Percentiles rank a stretch among this genome's conserved stretches.
These are phyloP conservation scores for Clarireedia hainanense DNA, from an alignment of 2,329 filamentous ascomycete genomes.

Conservation along the genomic window DNA sequence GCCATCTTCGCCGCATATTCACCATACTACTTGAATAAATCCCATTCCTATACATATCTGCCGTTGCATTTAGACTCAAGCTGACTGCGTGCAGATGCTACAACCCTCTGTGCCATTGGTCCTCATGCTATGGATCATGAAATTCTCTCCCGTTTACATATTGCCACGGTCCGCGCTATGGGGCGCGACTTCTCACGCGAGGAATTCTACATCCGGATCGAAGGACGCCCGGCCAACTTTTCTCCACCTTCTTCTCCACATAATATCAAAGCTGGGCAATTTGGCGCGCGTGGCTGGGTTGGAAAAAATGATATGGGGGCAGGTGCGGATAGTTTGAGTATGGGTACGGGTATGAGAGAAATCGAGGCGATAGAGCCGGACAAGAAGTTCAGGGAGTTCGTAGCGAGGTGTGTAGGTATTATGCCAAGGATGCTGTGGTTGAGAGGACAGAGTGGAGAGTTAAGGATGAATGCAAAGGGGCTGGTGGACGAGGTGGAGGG, in stretches of 20 bases:
- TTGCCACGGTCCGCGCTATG: not conserved
- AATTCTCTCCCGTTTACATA: conserved; percentile 1
- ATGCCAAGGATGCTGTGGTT: no score
- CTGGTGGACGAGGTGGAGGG: not conserved
- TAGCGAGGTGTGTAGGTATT: no score
- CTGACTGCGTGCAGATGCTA: not conserved
- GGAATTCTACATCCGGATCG: conserved; percentile 6
- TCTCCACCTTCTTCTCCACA: not conserved
- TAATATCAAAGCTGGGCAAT: no score
- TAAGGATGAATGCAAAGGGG: not conserved
- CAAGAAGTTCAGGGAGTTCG: no score
- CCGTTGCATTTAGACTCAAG: no score
- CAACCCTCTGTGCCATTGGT: conserved; percentile 6
- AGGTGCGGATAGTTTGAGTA: no score
- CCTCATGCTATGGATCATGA: not conserved
- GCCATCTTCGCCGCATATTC: not conserved
- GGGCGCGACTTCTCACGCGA: conserved; percentile 2
- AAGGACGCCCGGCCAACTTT: not conserved
- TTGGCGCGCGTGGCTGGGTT: not conserved
- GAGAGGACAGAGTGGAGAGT: no score
- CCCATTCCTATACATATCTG: no score
- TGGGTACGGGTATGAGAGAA: no score
- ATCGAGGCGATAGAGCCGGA: no score
- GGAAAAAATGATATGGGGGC: not conserved
- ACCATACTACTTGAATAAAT: not conserved